Conservation (phyloP, 208 protist genomes). For the Trichomonas gallinae region DNA sequence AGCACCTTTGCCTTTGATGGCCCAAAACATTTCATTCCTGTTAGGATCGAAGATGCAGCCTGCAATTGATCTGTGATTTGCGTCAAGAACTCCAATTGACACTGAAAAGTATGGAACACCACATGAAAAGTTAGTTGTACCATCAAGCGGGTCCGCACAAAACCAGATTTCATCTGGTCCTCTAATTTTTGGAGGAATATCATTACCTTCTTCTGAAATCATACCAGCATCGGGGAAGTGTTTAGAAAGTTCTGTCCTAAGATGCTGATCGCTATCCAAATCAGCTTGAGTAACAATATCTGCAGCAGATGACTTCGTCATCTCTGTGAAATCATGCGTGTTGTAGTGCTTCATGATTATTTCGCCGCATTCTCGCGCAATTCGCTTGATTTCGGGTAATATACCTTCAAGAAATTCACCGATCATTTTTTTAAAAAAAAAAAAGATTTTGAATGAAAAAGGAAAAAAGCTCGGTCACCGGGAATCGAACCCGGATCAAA, state of each 20-base stretch:
- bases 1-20: background rate
- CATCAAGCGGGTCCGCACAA: background rate
- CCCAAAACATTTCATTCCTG: background rate
- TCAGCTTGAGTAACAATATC: constrained; percentile 7
- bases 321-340: background rate
- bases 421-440: too few species aligned
- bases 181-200: background rate
- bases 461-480: too few species aligned
- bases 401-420: background rate
- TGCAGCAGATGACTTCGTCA: background rate
- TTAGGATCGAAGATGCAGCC: background rate
- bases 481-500: too few species aligned
- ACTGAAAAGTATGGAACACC: background rate
- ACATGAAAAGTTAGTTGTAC: background rate
- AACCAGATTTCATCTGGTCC: background rate
- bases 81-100: background rate
- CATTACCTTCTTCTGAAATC: background rate
- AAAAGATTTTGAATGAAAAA: too few species aligned
- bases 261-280: background rate
- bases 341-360: background rate
- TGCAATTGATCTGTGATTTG: background rate
- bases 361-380: background rate
- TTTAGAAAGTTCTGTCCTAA: background rate
- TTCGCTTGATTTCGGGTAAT: background rate
- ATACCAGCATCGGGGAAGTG: background rate